Evolutionary conservation across 2,329 filamentous ascomycete genomes (phyloP).

Genomic region (Pseudogymnoascus sp.): DNA sequence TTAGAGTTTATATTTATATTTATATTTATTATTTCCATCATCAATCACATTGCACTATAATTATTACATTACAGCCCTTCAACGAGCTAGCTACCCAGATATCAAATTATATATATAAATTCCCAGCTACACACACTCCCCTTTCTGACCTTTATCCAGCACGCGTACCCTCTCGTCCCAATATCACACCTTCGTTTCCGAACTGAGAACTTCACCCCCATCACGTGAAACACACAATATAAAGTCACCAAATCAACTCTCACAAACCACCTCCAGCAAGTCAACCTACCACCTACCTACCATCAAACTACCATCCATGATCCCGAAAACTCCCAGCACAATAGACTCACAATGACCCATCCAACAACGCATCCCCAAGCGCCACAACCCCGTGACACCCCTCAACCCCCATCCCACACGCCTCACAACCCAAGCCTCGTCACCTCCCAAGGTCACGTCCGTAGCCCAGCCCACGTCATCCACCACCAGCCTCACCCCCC

Average conservation of each 20-base stretch:
- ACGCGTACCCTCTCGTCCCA: background rate
- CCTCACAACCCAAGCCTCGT: background rate
- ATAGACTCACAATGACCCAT: background rate
- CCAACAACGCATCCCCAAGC: background rate
- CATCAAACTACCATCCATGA: background rate
- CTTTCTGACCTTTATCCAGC: too few relatives aligned
- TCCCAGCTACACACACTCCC: too few relatives aligned
- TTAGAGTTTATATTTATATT: background rate
- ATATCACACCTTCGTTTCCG: background rate
- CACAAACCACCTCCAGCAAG: background rate
- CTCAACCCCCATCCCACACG: background rate
- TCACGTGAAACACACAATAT: background rate
- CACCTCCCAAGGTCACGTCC: background rate
- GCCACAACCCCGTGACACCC: background rate
- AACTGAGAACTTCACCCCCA: background rate
- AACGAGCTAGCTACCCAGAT: too few relatives aligned
- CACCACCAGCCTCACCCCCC: background rate
- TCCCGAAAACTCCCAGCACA: background rate
- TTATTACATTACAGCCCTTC: too few relatives aligned
- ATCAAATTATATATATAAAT: too few relatives aligned
- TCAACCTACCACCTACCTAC: background rate
- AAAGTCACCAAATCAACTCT: background rate
- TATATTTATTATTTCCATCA: too few relatives aligned
- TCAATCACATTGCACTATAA: too few relatives aligned
- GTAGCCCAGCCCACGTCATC: background rate